Base-by-base conservation (phyloP, 2,329 filamentous ascomycete species). In the Ascosphaera apis region DNA sequence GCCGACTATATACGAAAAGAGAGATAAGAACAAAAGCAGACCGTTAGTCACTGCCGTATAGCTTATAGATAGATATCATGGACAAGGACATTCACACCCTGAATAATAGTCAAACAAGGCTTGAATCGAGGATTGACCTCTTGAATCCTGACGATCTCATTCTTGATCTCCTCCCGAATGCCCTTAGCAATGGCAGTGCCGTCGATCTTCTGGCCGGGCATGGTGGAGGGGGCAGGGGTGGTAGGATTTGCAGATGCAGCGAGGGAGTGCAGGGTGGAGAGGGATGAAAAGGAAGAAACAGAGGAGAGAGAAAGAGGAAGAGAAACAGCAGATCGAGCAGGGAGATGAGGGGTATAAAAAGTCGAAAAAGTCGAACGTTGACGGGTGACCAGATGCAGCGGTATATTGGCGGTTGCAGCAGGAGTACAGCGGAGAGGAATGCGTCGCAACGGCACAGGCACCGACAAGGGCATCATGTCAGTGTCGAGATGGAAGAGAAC, bases 131-230 rank as follows among this genome's bases (percentile, higher is more conserved):
- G 78, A 54, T 93, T 93, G 41, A 65, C 57, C 58, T 71, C 67
- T 58, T 93, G 86, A 54, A 73, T 77, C 53, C 79, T 65, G 46
- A 71, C 67, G 57, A 98, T 91, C 57, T 93, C 76, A 33, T 62
- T 62, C 48, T 76, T 76, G 48, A 98, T 67, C 42, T 68, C 67
- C 62, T 84, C 80, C 42, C 88, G 76, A 53, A 95, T 92, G 53
- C 65, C 69, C 64, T 86, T 91, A 47, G 88, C 88, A 62, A 95
- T 83, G 54, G 81, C 82, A 38, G 76, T 92, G 63, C 88, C 88
- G 63, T 98, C 88, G 50, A 98, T 88, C 65, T 83, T 92, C 48
- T 67, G 71, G 46, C 82, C 86, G 47, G 72, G 71, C 84, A 93
- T 95, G 52, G 60, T 64, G 15, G 4, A 15, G 16, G 19, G 4